Conservation (phyloP, 1,284 basidiomycete species). For the Amylostereum areolatum region DNA sequence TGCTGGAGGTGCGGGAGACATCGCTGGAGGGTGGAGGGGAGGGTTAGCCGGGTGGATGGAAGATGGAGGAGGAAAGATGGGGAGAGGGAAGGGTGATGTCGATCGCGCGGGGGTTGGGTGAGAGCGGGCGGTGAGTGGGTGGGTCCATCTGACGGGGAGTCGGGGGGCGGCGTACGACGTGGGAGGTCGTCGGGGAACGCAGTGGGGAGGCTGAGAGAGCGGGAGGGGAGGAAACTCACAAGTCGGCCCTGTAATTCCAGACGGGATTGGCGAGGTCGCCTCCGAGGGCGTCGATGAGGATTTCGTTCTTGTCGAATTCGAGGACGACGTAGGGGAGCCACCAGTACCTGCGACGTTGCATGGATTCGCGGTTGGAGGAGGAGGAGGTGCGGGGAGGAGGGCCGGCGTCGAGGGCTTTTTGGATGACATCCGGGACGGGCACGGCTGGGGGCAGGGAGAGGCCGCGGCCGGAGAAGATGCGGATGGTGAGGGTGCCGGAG, state of each 20-base stretch:
- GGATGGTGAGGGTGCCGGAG: slow-evolving; percentile 78
- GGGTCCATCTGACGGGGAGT: too few species aligned
- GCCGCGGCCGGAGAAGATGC: slow-evolving; percentile 60
- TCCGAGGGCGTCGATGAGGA: slow-evolving; percentile 91
- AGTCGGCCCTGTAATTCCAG: slow-evolving; percentile 97
- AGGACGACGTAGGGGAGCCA: slow-evolving; percentile 97
- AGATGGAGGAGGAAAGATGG: too few species aligned
- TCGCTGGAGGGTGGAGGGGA: slow-evolving; percentile 44
- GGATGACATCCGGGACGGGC: slow-evolving; percentile 80
- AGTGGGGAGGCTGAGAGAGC: too few species aligned
- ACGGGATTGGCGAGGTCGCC: slow-evolving; percentile 82
- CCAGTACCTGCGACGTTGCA: slow-evolving; percentile 89
- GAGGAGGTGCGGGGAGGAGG: slow-evolving; percentile 47
- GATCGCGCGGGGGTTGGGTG: too few species aligned
- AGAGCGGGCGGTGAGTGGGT: too few species aligned
- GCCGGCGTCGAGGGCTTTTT: slow-evolving; percentile 65
- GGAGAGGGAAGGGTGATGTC: too few species aligned
- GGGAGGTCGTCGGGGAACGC: too few species aligned
- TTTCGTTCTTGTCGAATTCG: slow-evolving; percentile 99
- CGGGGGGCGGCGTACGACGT: too few species aligned
- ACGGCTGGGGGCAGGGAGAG: slow-evolving; percentile 71
- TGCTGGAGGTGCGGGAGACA: slow-evolving; percentile 86
- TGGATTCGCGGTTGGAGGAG: slow-evolving; percentile 70
- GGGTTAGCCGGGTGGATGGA: too few species aligned
- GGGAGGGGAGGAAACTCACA: slow-evolving; percentile 47